Evolutionary conservation across 768 basidiomycete species (phyloP).

Genomic region (Suillus plorans): DNA sequence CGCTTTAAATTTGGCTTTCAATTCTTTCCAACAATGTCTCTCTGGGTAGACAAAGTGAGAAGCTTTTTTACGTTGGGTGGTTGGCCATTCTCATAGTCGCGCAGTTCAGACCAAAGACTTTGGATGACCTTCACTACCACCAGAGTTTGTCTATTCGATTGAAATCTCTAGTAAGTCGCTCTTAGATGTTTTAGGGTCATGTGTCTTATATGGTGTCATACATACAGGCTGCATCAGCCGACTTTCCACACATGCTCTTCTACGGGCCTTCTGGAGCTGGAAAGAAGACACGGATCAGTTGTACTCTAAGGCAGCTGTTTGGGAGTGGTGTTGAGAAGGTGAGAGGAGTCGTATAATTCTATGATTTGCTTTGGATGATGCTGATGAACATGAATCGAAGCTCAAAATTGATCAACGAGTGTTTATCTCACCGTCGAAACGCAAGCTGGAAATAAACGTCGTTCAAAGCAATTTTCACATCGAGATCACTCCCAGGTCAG

Average conservation of each 20-base stretch:
- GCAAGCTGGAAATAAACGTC: constrained; percentile 94
- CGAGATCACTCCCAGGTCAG: constrained; percentile 94
- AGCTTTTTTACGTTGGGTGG: not conserved
- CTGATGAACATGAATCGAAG: constrained; percentile 39
- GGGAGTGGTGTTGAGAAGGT: constrained; percentile 94
- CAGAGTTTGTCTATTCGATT: constrained; percentile 74
- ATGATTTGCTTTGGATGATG: not conserved
- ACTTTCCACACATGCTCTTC: constrained; percentile 97
- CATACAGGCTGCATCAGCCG: constrained; percentile 76
- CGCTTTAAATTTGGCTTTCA: not conserved
- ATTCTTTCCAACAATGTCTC: constrained; percentile 45
- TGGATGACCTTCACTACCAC: constrained; percentile 91
- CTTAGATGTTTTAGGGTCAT: not conserved
- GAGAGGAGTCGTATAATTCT: constrained; percentile 12
- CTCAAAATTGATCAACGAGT: constrained; percentile 97
- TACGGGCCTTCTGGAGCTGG: constrained; percentile 97
- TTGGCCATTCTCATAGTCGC: constrained; percentile 6
- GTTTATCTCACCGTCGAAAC: constrained; percentile 89
- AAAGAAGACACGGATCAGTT: constrained; percentile 95
- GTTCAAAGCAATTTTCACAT: constrained; percentile 98
- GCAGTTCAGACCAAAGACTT: constrained; percentile 81
- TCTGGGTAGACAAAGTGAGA: constrained; percentile 60
- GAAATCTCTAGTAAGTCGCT: constrained; percentile 63
- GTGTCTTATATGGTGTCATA: not conserved
- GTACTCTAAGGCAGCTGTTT: constrained; percentile 85